These are phyloP conservation scores for Lathyrus oleraceus DNA, from an alignment of 306 rosid genomes.

Conservation along the genomic window DNA sequence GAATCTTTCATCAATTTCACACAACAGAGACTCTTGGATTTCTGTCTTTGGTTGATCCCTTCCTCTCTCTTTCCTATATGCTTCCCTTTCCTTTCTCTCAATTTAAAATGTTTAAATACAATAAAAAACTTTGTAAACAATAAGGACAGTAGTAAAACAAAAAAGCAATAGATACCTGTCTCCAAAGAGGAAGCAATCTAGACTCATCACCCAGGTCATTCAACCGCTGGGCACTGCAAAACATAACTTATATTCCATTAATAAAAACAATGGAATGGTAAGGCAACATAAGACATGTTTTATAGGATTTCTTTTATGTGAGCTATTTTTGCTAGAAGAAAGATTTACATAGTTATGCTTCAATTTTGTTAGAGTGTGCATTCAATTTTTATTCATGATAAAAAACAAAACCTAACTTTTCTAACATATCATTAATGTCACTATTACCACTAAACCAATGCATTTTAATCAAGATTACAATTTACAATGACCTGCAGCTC, in stretches of 20 bases:
- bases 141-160: constrained; percentile 20
- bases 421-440: constrained; percentile 17
- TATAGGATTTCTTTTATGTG: constrained; percentile 1
- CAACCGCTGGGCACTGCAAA: constrained; percentile 73
- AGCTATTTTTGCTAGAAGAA: constrained; percentile 18
- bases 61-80: neutral
- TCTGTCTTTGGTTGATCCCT: constrained; percentile 1
- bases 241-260: constrained; percentile 13
- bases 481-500: neutral
- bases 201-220: constrained; percentile 82
- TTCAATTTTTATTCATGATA: constrained; percentile 13
- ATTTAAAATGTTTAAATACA: neutral
- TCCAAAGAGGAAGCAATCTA: constrained; percentile 93
- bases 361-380: constrained; percentile 19
- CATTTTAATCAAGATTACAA: constrained; percentile 25
- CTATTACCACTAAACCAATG: constrained; percentile 7
- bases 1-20: constrained; percentile 14
- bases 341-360: neutral
- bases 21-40: neutral
- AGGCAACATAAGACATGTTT: constrained; percentile 13
- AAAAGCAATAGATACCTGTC: constrained; percentile 64
- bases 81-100: neutral
- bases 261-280: constrained; percentile 6
- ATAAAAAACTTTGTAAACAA: constrained; percentile 5
- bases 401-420: constrained; percentile 27